These are phyloP conservation scores for Naganishia cerealis DNA, from an alignment of 1,284 basidiomycete species.

Conservation along the genomic window DNA sequence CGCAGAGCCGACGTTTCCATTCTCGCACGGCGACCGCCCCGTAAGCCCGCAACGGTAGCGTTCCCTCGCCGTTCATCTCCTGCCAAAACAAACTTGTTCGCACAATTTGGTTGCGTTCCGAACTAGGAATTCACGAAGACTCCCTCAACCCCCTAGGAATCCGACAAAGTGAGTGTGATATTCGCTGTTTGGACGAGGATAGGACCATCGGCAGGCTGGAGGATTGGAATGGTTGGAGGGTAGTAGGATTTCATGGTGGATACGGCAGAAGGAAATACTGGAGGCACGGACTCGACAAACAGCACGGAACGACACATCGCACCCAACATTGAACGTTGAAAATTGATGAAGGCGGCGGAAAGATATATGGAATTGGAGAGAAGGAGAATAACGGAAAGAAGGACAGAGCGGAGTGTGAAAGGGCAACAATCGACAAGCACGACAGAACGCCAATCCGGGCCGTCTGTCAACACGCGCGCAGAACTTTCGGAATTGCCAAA, in stretches of 20 bases:
- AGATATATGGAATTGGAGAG: not conserved
- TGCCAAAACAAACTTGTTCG: slow-evolving; percentile 1
- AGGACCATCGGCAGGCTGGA: not conserved
- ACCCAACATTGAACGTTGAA: not conserved
- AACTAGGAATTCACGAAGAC: slow-evolving; percentile 21
- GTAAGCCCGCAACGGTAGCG: not conserved
- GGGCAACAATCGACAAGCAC: not conserved
- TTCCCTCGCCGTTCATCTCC: slow-evolving; percentile 12
- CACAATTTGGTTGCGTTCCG: not conserved
- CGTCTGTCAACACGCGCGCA: not conserved
- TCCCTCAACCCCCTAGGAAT: slow-evolving; percentile 29
- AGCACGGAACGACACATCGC: not conserved
- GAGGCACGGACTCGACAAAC: not conserved
- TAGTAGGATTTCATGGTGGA: slow-evolving; percentile 2
- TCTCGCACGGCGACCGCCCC: not conserved
- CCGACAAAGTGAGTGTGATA: slow-evolving; percentile 26
- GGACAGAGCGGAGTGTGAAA: not conserved
- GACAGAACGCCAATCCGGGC: not conserved
- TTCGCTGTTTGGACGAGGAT: not conserved
- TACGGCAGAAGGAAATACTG: not conserved
- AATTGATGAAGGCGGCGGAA: no score
- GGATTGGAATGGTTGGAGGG: not conserved
- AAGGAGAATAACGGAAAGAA: not conserved
- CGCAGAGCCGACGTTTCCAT: not conserved
- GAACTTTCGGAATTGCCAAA: not conserved